These are phyloP conservation scores for Penicillium lividum DNA, from an alignment of 495 filamentous ascomycete genomes.

Conservation along the genomic window DNA sequence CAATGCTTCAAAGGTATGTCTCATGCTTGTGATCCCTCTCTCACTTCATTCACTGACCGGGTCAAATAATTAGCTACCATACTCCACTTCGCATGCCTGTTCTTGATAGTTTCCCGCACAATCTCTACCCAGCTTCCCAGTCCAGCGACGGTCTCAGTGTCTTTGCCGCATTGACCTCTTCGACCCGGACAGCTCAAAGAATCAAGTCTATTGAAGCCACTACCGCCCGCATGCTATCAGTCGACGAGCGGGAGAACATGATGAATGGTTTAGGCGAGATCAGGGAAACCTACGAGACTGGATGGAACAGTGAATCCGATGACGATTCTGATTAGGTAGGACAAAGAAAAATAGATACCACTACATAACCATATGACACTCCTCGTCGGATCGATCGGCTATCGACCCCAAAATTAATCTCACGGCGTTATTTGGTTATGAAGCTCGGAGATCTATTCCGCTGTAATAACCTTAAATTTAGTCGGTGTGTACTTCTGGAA, in stretches of 20 bases:
- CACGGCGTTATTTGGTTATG: not conserved
- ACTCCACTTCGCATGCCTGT: constrained; percentile 69
- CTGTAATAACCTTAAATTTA: not conserved
- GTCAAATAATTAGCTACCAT: constrained; percentile 44
- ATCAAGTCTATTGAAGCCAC: constrained; percentile 66
- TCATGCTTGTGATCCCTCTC: not conserved
- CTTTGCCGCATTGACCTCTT: constrained; percentile 68
- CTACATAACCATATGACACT: not conserved
- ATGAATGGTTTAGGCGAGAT: constrained; percentile 83
- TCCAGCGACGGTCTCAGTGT: constrained; percentile 52
- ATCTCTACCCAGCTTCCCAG: constrained; percentile 56
- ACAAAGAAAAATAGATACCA: not conserved
- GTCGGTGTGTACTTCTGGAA: not conserved
- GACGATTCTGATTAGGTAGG: constrained; percentile 66
- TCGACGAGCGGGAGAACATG: constrained; percentile 82
- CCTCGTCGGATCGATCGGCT: not conserved
- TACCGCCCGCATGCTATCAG: constrained; percentile 56
- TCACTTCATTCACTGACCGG: constrained; percentile 1
- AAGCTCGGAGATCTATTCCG: not conserved
- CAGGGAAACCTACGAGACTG: constrained; percentile 83
- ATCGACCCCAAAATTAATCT: not conserved
- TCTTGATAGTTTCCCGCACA: constrained; percentile 74
- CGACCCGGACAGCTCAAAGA: constrained; percentile 65
- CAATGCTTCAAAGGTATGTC: constrained; percentile 63
- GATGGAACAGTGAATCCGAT: constrained; percentile 84